Evolutionary conservation across 345 rosid genomes (phyloP).

Genomic region (Linum tenue): DNA sequence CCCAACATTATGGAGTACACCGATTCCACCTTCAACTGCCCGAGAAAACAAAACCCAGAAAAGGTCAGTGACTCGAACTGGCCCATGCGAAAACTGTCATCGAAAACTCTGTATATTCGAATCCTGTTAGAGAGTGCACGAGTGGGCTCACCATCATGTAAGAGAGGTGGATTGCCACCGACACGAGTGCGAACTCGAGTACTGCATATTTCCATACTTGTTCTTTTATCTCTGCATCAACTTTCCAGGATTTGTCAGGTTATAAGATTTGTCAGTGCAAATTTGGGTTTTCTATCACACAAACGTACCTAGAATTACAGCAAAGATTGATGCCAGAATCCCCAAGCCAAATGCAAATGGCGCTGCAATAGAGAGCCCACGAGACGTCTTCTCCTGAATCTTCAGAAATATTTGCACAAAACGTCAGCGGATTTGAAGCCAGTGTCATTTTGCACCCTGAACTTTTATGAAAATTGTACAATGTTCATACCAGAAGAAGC

Average conservation of each 20-base stretch:
- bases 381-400: slow-evolving; percentile 55
- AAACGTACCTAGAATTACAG: slow-evolving; percentile 55
- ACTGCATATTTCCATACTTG: slow-evolving; percentile 89
- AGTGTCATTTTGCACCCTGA: neutral
- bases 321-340: slow-evolving; percentile 60
- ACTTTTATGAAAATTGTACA: neutral
- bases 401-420: slow-evolving; percentile 17
- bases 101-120: neutral
- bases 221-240: slow-evolving; percentile 61
- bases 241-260: neutral
- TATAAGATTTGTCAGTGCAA: too few species aligned
- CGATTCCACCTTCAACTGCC: slow-evolving; percentile 62
- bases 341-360: slow-evolving; percentile 78
- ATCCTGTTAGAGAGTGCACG: neutral
- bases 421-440: neutral
- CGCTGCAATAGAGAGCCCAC: slow-evolving; percentile 61
- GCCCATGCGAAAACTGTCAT: neutral
- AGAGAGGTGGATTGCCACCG: slow-evolving; percentile 45
- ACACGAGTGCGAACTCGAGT: slow-evolving; percentile 74
- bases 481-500: slow-evolving; percentile 68
- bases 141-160: slow-evolving; percentile 47
- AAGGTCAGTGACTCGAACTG: neutral
- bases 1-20: slow-evolving; percentile 55
- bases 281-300: too few species aligned
- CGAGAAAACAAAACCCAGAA: neutral